Base-by-base conservation (phyloP, 176 grass and related monocot genomes). In the Chrysopogon serrulatus region DNA sequence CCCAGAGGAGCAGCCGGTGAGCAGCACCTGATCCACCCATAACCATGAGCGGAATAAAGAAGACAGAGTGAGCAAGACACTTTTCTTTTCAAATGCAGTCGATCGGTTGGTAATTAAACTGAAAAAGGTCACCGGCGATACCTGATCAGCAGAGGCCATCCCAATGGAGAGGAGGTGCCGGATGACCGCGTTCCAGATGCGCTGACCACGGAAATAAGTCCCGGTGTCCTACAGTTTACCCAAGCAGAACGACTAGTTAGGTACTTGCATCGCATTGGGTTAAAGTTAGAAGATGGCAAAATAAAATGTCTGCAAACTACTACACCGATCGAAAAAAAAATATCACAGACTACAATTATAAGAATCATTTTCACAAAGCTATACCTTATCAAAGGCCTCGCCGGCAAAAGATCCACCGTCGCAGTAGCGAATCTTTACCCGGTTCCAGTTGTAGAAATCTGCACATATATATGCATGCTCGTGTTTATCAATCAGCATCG, bases 361-460 rank as follows among this genome's bases (percentile, higher is more conserved):
- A 64, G 61, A 64, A 27, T 27, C 24, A 28, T 61, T 61, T 15
- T 28, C 24, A 61, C 24, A 60, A 26, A 60, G 24, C 53, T 24
- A 60, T 60, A 77, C 95, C 92, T 89, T 37, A 80, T 94, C 62
- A 53, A 88, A 98, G 35, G 79, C 36, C 11, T 98, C 91, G 43
- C 96, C 93, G 7, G 87, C 87, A 60, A 98, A 98, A 14, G 92
- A 98, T 63, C 51, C 92, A 36, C 92, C 85, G 71, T 98, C 95
- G 34, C 95, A 98, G 84, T 95, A 98, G 30, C 92, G 79, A 24
- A 98, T 84, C 54, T 82, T 89, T 9, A 94, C 92, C 74, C 93
- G 86, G 75, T 98, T 98, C 96, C 92, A 95, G 61, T 87, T 90
- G 90, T 92, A 90, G 82, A 98, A 98, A 66, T 98, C 95, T 98